A percentile compares a stretch with the other conserved stretches of the same genome.
Evolutionary conservation across 768 basidiomycete genomes (phyloP).

Genomic region (Lactarius hengduanensis): DNA sequence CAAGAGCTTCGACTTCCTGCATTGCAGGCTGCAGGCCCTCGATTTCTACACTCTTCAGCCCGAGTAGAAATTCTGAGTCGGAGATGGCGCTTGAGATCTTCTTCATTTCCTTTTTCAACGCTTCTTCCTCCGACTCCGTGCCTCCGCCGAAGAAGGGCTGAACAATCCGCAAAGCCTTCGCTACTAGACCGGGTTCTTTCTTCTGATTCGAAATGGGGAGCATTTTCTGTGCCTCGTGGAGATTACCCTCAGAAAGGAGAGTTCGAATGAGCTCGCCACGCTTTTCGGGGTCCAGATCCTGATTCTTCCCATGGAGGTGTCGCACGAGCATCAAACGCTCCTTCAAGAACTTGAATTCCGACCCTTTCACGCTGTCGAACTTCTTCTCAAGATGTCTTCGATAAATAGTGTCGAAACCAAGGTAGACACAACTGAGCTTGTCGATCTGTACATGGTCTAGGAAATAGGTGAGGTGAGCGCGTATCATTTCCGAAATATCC

Average conservation of each 20-base stretch:
- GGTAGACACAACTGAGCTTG: not conserved
- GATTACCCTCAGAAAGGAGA: not conserved
- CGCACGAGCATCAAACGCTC: not conserved
- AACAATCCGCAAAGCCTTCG: too few relatives aligned
- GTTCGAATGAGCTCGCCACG: not conserved
- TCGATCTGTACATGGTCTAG: not conserved
- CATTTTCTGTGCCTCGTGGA: not conserved
- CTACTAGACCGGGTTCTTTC: not conserved
- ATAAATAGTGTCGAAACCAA: not conserved
- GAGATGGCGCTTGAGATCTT: not conserved
- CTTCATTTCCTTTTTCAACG: conserved; percentile 9
- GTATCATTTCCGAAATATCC: not conserved
- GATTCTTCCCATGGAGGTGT: not conserved
- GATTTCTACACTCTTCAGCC: conserved; percentile 3
- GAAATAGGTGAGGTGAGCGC: not conserved
- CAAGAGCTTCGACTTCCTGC: not conserved
- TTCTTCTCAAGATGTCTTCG: not conserved
- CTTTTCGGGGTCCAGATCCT: not conserved
- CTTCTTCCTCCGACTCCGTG: not conserved
- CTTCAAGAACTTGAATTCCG: not conserved
- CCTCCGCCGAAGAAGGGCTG: too few relatives aligned
- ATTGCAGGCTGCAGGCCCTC: not conserved
- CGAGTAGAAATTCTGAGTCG: conserved; percentile 16
- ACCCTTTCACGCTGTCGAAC: not conserved
- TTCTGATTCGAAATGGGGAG: conserved; percentile 2